phyloP scores from a whole-genome alignment of 1,284 basidiomycete genomes.

The Phaffia rhodozyma region DNA sequence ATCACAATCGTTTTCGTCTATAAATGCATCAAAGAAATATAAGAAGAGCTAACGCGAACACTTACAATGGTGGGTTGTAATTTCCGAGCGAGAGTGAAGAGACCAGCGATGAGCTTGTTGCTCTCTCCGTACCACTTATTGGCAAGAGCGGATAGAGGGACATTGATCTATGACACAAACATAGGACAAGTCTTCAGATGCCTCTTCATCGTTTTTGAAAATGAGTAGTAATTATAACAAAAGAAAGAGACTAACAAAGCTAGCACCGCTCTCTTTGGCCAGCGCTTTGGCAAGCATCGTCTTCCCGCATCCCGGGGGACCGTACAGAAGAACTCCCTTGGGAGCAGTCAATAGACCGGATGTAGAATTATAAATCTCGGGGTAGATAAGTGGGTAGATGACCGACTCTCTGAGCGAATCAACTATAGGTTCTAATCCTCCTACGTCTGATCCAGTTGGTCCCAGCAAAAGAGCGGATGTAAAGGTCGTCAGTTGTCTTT shows the following conservation, averaged over 20 bases:
- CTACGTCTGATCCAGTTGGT: slow-evolving; percentile 53
- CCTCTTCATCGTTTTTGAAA: background rate
- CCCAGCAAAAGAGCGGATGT: background rate
- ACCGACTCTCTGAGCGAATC: slow-evolving; percentile 71
- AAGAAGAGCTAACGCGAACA: background rate
- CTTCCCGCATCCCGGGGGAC: slow-evolving; percentile 87
- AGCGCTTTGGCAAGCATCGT: slow-evolving; percentile 92
- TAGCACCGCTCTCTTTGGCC: slow-evolving; percentile 91
- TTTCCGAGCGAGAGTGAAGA: slow-evolving; percentile 63
- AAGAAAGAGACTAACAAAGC: slow-evolving; percentile 76
- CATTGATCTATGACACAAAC: slow-evolving; percentile 45
- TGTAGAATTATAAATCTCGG: slow-evolving; percentile 68
- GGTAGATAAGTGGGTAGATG: slow-evolving; percentile 89
- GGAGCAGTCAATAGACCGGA: slow-evolving; percentile 47
- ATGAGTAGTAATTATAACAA: too few relatives aligned
- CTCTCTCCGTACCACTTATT: slow-evolving; percentile 98
- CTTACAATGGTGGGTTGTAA: slow-evolving; percentile 55
- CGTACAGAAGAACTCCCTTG: slow-evolving; percentile 65
- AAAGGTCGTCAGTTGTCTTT: background rate
- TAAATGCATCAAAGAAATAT: background rate
- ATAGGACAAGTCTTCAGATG: background rate
- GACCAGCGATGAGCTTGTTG: slow-evolving; percentile 88
- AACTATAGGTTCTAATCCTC: slow-evolving; percentile 90
- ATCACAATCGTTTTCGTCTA: background rate
- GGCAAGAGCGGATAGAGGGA: slow-evolving; percentile 60